These are phyloP conservation scores for Coemansia aciculifera DNA, from an alignment of 192 early-diverging fungal genomes.

Conservation along the genomic window DNA sequence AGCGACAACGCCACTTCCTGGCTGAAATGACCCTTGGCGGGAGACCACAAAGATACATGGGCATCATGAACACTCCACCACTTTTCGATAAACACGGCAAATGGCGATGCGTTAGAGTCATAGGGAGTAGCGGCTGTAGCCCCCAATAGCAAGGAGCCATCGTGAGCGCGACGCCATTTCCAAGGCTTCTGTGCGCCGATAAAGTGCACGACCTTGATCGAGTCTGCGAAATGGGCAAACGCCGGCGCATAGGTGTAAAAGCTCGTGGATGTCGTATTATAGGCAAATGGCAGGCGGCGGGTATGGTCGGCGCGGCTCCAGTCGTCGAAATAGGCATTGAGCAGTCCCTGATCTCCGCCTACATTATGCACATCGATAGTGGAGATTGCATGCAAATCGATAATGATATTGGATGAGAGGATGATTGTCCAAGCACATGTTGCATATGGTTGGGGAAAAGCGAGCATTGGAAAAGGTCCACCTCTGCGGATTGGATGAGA, in stretches of 20 bases:
- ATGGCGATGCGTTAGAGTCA: conserved; percentile 24
- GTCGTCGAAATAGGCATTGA: conserved; percentile 79
- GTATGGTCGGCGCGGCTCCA: conserved; percentile 69
- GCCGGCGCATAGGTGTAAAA: conserved; percentile 73
- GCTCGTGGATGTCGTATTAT: conserved; percentile 60
- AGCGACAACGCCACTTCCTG: conserved; percentile 17
- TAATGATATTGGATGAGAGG: background rate
- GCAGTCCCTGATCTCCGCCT: conserved; percentile 91
- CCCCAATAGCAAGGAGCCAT: conserved; percentile 33
- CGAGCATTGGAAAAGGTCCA: too few relatives aligned
- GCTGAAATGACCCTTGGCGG: conserved; percentile 22
- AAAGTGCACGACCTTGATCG: conserved; percentile 84
- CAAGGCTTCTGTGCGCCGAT: conserved; percentile 87
- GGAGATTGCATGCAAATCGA: conserved; percentile 2
- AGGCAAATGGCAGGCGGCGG: conserved; percentile 80
- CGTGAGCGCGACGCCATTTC: conserved; percentile 42
- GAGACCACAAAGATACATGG: conserved; percentile 40
- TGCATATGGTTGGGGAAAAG: conserved; percentile 4
- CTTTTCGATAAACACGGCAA: conserved; percentile 55
- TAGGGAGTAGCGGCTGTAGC: conserved; percentile 3
- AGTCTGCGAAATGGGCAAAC: conserved; percentile 63
- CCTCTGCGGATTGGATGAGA: conserved; percentile 4
- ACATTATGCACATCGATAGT: conserved; percentile 15
- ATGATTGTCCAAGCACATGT: background rate
- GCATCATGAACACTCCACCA: conserved; percentile 75